These are phyloP conservation scores for Rossbeevera mucosa DNA, from an alignment of 768 basidiomycete genomes.

Conservation along the genomic window DNA sequence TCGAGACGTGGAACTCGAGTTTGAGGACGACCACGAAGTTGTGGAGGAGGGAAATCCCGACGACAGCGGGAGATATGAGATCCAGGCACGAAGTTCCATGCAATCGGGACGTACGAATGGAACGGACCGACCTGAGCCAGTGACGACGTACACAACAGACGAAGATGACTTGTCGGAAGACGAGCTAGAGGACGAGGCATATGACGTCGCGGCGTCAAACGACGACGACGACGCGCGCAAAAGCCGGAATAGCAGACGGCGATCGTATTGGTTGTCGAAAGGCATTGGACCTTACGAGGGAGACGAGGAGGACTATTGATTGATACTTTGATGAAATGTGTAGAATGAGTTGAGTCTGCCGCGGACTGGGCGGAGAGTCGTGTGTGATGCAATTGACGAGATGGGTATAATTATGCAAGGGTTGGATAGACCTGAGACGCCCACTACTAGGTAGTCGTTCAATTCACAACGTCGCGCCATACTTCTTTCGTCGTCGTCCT, in stretches of 20 bases:
- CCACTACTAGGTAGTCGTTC: background rate
- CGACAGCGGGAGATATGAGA: constrained; percentile 58
- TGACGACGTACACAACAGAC: constrained; percentile 50
- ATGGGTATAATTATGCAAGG: constrained; percentile 6
- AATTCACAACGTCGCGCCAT: background rate
- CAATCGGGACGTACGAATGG: constrained; percentile 43
- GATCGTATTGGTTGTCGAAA: constrained; percentile 61
- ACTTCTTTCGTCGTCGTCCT: background rate
- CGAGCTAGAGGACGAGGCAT: constrained; percentile 26
- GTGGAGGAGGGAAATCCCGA: constrained; percentile 31
- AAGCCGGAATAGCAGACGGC: constrained; percentile 20
- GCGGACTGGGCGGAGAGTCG: background rate
- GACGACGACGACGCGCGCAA: constrained; percentile 17
- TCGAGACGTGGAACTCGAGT: constrained; percentile 32
- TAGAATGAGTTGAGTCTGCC: background rate
- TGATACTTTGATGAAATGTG: background rate
- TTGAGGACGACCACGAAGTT: constrained; percentile 16
- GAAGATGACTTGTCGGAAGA: constrained; percentile 35
- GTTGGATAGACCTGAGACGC: background rate
- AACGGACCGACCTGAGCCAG: constrained; percentile 28
- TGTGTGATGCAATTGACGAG: background rate
- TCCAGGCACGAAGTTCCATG: constrained; percentile 43
- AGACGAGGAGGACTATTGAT: constrained; percentile 9
- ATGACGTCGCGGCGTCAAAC: constrained; percentile 21
- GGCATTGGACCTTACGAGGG: constrained; percentile 32